Evolutionary conservation across 805 yeast genomes (phyloP), one percentile per base, ranked within the genome.

Genomic region (Zygosaccharomyces siamensis): DNA sequence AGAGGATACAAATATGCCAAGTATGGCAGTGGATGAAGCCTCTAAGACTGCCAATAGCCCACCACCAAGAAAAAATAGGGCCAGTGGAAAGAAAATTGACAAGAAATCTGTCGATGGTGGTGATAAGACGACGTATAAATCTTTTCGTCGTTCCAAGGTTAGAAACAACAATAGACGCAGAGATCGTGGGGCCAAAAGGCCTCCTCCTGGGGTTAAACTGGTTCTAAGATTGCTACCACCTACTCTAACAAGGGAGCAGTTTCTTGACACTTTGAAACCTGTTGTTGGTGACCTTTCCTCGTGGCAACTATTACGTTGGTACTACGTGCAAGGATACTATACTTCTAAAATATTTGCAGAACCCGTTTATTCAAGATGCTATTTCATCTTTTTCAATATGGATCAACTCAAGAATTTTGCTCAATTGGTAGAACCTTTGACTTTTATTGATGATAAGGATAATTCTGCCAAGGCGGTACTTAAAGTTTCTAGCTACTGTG

Each of bases 201-300:
- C 38, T 4, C 43, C 33, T 21, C 31, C 43, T 3, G 51, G 53
- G 3, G 48, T 50, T 24, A 70, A 64, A 49, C 47, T 72, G 5
- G 70, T 71, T 7, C 33, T 76, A 4, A 65, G 81, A 37, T 52
- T 68, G n/a, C 57, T 77, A 35, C 81, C 81, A 10, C 77, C 80
- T 2, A 57, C 62, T 43, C 55, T 71, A 45, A 61, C 64, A 1
- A 66, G 67, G 47, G 62, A 56, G 7, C 67, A 66, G 47, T 74
- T 73, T 52, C 51, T 56, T 38, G 52, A 50, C 12, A 62, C 66
- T 36, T 46, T 67, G 11, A 54, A 55, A 32, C 54, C 61, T 3
- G 52, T 49, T 35, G 31, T 57, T 14, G 56, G 59, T 32, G 56
- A 55, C 8, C 53, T 54, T 12, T 48, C 53, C 2, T 51, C 60